A percentile compares a stretch with the other conserved stretches of the same genome.
phyloP scores from a whole-genome alignment of 1,284 basidiomycete species.

The Schizophyllum amplum region DNA sequence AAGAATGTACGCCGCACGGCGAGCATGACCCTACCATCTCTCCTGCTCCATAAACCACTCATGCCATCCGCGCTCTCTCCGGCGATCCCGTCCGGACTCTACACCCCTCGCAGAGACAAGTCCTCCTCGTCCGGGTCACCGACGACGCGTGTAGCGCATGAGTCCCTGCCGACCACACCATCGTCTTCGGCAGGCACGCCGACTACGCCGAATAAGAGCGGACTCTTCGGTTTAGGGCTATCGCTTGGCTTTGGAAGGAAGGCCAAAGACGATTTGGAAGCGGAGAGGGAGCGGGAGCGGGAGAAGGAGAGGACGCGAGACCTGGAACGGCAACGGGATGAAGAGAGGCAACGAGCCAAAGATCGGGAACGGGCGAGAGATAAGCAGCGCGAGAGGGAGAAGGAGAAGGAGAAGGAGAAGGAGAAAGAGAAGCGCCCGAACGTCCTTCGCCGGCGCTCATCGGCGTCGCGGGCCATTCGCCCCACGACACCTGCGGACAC shows the following conservation, averaged over 20 bases:
- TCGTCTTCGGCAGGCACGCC: background rate
- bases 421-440: background rate
- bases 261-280: background rate
- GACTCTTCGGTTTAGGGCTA: background rate
- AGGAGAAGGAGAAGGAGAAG: background rate
- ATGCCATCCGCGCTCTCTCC: background rate
- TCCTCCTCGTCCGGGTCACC: background rate
- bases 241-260: background rate
- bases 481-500: background rate
- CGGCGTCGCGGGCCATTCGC: background rate
- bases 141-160: background rate
- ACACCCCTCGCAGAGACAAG: background rate
- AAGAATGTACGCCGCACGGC: background rate
- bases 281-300: background rate
- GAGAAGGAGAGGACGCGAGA: background rate
- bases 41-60: background rate
- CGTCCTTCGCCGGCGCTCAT: background rate
- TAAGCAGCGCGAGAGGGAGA: background rate
- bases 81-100: background rate
- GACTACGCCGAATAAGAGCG: background rate
- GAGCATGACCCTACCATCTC: background rate
- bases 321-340: no score
- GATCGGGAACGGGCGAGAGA: background rate
- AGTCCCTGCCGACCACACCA: background rate
- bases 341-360: background rate